These are phyloP conservation scores for Xylariaceae sp. DNA, from an alignment of 2,329 filamentous ascomycete species.

Conservation along the genomic window DNA sequence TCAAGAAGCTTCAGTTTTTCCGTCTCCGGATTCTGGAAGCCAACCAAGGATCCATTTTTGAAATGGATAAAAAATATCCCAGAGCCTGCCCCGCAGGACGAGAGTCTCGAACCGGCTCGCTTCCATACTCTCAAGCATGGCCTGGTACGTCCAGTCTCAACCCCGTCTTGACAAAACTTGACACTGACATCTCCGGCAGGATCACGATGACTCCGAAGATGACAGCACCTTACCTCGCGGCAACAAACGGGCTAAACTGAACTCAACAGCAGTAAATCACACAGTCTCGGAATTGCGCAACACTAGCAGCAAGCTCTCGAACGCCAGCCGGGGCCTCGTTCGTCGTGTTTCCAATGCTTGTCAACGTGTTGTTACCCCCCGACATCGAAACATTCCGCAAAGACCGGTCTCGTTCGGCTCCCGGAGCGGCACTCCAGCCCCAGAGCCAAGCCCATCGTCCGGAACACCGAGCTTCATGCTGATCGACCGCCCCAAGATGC, in stretches of 20 bases:
- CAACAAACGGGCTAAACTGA: constrained; percentile 24
- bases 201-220: constrained; percentile 8
- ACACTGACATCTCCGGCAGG: constrained; percentile 13
- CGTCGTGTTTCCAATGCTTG: constrained; percentile 24
- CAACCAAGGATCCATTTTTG: constrained; percentile 25
- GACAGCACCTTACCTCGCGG: constrained; percentile 20
- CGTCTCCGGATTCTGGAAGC: constrained; percentile 25
- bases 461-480: constrained; percentile 18
- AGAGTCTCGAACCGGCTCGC: constrained; percentile 19
- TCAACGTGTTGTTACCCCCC: constrained; percentile 17
- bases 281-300: constrained; percentile 12
- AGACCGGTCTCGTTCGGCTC: background rate
- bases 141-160: constrained; percentile 20
- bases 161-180: background rate
- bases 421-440: constrained; percentile 8
- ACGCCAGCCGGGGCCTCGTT: constrained; percentile 18
- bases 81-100: constrained; percentile 11
- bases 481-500: constrained; percentile 26
- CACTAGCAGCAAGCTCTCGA: constrained; percentile 12
- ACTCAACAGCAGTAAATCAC: constrained; percentile 6
- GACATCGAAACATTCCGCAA: background rate
- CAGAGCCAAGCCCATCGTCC: constrained; percentile 12
- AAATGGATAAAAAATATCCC: constrained; percentile 31
- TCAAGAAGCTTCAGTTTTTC: constrained; percentile 28
- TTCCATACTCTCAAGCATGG: constrained; percentile 25